Conservation (phyloP, 352 stramenopile species). For the Aphanomyces invadans region DNA sequence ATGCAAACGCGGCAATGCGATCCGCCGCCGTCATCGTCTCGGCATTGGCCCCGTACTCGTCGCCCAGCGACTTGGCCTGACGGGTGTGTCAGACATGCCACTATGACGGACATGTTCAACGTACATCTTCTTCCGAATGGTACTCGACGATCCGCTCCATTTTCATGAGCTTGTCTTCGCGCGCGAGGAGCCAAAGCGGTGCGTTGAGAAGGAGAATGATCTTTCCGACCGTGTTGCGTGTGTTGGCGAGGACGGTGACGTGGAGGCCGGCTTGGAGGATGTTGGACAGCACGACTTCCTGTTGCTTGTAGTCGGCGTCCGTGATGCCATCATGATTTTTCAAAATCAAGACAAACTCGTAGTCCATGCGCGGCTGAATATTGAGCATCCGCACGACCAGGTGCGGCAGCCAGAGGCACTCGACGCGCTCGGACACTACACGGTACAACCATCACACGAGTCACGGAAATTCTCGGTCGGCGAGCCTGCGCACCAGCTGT, state of each 20-base stretch:
- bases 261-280: constrained; percentile 43
- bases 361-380: constrained; percentile 45
- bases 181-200: constrained; percentile 44
- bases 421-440: constrained; percentile 32
- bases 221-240: constrained; percentile 35
- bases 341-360: constrained; percentile 49
- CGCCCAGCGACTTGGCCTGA: constrained; percentile 32
- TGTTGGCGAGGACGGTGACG: constrained; percentile 49
- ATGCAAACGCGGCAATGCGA: constrained; percentile 43
- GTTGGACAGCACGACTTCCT: constrained; percentile 36
- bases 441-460: too few species aligned
- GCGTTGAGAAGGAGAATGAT: constrained; percentile 50
- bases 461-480: too few species aligned
- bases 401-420: constrained; percentile 49
- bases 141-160: constrained; percentile 57
- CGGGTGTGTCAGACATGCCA: neutral
- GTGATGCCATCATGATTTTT: constrained; percentile 32
- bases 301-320: constrained; percentile 29
- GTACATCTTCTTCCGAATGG: constrained; percentile 44
- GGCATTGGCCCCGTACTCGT: constrained; percentile 49
- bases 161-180: constrained; percentile 54
- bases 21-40: constrained; percentile 49
- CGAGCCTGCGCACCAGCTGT: constrained; percentile 22
- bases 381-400: constrained; percentile 53
- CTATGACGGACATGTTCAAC: neutral